Evolutionary conservation across 1,284 basidiomycete genomes (phyloP).

Genomic region (Heimioporus punctisporus): DNA sequence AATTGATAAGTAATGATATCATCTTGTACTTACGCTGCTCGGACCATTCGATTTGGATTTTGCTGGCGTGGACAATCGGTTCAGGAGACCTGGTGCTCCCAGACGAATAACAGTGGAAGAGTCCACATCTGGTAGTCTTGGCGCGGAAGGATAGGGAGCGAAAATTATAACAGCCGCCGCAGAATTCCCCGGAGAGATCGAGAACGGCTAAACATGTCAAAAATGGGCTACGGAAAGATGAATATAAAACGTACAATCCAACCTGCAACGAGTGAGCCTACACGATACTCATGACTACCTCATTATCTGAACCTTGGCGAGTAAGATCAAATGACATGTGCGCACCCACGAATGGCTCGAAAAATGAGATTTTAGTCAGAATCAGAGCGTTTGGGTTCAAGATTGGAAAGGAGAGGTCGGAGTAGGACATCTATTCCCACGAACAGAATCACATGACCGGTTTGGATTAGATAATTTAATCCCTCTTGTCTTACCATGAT

Average conservation of each 20-base stretch:
- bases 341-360: too few relatives aligned
- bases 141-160: neutral
- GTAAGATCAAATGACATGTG: too few relatives aligned
- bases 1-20: neutral
- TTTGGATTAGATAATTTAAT: too few relatives aligned
- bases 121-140: neutral
- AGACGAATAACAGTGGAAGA: neutral
- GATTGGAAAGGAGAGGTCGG: too few relatives aligned
- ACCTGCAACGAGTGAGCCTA: constrained; percentile 33
- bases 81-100: neutral
- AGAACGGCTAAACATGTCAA: constrained; percentile 33
- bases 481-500: too few relatives aligned
- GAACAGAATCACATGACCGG: too few relatives aligned
- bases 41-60: neutral
- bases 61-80: neutral
- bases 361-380: too few relatives aligned
- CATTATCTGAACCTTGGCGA: too few relatives aligned
- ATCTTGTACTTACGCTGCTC: neutral
- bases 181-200: constrained; percentile 36
- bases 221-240: neutral
- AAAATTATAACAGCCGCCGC: constrained; percentile 24
- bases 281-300: constrained; percentile 37
- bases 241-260: constrained; percentile 20
- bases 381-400: too few relatives aligned
- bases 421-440: too few relatives aligned